Evolutionary conservation across 495 filamentous ascomycete species (phyloP).

Genomic region (Neurospora intermedia): DNA sequence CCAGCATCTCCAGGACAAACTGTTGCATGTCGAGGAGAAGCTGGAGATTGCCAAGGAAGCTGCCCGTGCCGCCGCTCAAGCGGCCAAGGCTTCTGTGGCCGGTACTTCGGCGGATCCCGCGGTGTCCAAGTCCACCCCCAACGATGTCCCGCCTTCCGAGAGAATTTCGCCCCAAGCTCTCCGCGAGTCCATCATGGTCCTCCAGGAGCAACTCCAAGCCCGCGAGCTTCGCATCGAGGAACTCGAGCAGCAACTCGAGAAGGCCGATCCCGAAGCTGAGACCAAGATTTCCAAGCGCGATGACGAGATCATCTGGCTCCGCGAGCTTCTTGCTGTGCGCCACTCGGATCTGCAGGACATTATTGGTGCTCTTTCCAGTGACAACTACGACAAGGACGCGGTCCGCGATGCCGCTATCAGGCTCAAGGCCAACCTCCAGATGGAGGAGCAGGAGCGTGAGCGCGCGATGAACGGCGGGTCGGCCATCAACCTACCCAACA

Average conservation of each 20-base stretch:
- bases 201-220: slow-evolving; percentile 93
- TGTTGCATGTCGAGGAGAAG: slow-evolving; percentile 71
- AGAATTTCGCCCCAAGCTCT: slow-evolving; percentile 90
- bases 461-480: slow-evolving; percentile 46
- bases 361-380: slow-evolving; percentile 63
- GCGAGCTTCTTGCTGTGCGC: slow-evolving; percentile 82
- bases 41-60: slow-evolving; percentile 85
- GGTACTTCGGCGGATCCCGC: slow-evolving; percentile 19
- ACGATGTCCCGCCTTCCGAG: slow-evolving; percentile 51
- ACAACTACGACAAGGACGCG: slow-evolving; percentile 59
- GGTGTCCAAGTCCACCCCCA: slow-evolving; percentile 20
- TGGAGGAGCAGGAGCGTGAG: slow-evolving; percentile 93
- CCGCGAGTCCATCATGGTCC: slow-evolving; percentile 86
- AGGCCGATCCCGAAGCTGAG: slow-evolving; percentile 60
- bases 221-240: slow-evolving; percentile 81
- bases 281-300: slow-evolving; percentile 78
- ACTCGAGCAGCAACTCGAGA: slow-evolving; percentile 60
- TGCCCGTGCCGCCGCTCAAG: slow-evolving; percentile 74
- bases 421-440: slow-evolving; percentile 86
- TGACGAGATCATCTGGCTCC: slow-evolving; percentile 90
- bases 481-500: slow-evolving; percentile 41
- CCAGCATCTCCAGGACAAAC: slow-evolving; percentile 68
- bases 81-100: slow-evolving; percentile 56
- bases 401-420: slow-evolving; percentile 87
- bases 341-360: slow-evolving; percentile 89